phyloP scores from a whole-genome alignment of 2,329 filamentous ascomycete genomes.

The Pseudogymnoascus sp. region DNA sequence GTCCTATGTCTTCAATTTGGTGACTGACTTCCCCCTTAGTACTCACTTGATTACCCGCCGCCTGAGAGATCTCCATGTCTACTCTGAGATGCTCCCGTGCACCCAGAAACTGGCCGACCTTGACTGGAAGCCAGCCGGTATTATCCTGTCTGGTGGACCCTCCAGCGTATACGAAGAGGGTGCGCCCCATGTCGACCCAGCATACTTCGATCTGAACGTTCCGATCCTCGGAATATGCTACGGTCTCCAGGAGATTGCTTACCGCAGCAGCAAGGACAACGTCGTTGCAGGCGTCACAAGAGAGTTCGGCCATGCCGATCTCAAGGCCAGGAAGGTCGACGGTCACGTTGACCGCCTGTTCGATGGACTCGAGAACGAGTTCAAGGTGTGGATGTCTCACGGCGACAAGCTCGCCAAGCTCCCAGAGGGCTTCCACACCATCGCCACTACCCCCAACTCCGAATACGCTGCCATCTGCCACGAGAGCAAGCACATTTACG shows the following conservation, averaged over 20 bases:
- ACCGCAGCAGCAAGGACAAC: conserved; percentile 56
- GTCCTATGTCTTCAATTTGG: conserved; percentile 4
- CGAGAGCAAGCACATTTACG: conserved; percentile 53
- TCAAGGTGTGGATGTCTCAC: conserved; percentile 81
- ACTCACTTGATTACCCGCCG: conserved; percentile 70
- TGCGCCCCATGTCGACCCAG: conserved; percentile 74
- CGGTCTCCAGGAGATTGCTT: conserved; percentile 66
- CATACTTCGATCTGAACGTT: conserved; percentile 69
- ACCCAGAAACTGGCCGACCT: conserved; percentile 75
- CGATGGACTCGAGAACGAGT: conserved; percentile 61
- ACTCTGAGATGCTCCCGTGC: conserved; percentile 82
- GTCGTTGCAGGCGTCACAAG: conserved; percentile 60
- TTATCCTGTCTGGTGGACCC: conserved; percentile 70
- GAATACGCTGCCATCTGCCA: conserved; percentile 77
- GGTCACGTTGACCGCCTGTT: conserved; percentile 73
- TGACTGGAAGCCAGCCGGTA: conserved; percentile 72
- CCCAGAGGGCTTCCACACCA: conserved; percentile 64
- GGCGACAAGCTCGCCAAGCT: conserved; percentile 75
- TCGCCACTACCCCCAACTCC: conserved; percentile 71
- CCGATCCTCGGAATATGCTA: conserved; percentile 44
- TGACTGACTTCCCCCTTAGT: conserved; percentile 47
- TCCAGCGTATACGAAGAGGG: conserved; percentile 74
- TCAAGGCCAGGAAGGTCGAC: conserved; percentile 54
- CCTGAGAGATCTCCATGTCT: conserved; percentile 73
- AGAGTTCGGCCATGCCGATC: conserved; percentile 65